phyloP scores from a whole-genome alignment of 352 stramenopile genomes.

The Phytophthora aleatoria region DNA sequence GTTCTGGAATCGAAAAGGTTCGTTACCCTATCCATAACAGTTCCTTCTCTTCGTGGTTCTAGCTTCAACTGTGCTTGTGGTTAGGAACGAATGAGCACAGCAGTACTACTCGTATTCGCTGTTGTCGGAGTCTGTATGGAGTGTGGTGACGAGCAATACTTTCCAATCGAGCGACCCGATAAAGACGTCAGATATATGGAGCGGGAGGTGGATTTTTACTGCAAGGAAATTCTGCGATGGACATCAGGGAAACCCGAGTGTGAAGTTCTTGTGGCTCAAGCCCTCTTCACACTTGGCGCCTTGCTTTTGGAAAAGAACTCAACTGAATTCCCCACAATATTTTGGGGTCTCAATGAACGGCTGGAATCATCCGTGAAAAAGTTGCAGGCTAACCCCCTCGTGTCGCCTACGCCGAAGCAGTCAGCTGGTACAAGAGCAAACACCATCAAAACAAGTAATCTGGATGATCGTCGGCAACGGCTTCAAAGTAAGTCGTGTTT shows the following conservation, averaged over 20 bases:
- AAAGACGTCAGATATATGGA: slow-evolving; percentile 54
- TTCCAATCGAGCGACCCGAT: slow-evolving; percentile 11
- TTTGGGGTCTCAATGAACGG: slow-evolving; percentile 49
- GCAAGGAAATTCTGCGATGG: slow-evolving; percentile 65
- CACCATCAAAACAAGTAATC: slow-evolving; percentile 1
- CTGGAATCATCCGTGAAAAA: slow-evolving; percentile 35
- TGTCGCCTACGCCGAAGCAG: slow-evolving; percentile 3
- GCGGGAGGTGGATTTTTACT: slow-evolving; percentile 77
- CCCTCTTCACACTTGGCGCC: slow-evolving; percentile 50
- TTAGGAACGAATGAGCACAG: slow-evolving; percentile 27
- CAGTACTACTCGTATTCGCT: slow-evolving; percentile 40
- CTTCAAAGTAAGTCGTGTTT: slow-evolving; percentile 39
- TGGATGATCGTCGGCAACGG: slow-evolving; percentile 20
- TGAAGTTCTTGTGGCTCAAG: slow-evolving; percentile 44
- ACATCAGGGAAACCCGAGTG: slow-evolving; percentile 28
- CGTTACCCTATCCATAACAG: neutral
- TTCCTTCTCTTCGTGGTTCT: neutral
- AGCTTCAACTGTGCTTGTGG: neutral
- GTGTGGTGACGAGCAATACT: slow-evolving; percentile 28
- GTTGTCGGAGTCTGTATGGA: slow-evolving; percentile 38
- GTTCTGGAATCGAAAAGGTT: slow-evolving; percentile 28
- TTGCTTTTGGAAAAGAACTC: slow-evolving; percentile 50
- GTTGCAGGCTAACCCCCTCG: slow-evolving; percentile 6
- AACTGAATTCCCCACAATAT: slow-evolving; percentile 57
- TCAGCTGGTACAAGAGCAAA: slow-evolving; percentile 3